Evolutionary conservation across 2,329 filamentous ascomycete genomes (phyloP).

Genomic region (Penicillium sp.): DNA sequence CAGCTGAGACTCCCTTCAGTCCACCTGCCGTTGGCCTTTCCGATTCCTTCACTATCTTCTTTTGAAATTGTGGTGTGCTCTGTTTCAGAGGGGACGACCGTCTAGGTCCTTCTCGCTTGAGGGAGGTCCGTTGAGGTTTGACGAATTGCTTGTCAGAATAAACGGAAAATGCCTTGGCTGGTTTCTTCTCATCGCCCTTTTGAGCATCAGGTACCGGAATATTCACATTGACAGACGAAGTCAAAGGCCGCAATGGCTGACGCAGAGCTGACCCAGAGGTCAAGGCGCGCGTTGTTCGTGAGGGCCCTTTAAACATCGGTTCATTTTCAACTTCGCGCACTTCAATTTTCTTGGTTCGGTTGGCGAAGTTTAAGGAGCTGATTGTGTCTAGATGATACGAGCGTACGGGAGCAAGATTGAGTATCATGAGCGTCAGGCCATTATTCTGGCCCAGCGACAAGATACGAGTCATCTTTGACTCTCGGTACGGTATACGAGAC

Average conservation of each 20-base stretch:
- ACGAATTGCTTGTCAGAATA: constrained; percentile 65
- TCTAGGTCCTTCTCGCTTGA: constrained; percentile 42
- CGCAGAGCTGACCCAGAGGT: constrained; percentile 50
- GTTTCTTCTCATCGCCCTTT: constrained; percentile 61
- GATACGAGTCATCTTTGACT: constrained; percentile 97
- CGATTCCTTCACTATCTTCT: constrained; percentile 34
- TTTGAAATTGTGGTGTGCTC: constrained; percentile 46
- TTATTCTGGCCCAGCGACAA: constrained; percentile 90
- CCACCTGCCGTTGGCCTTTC: constrained; percentile 26
- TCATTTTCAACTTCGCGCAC: constrained; percentile 95
- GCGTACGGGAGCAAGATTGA: constrained; percentile 86
- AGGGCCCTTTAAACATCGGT: constrained; percentile 75
- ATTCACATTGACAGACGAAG: constrained; percentile 70
- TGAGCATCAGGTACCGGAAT: constrained; percentile 52
- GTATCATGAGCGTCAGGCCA: constrained; percentile 91
- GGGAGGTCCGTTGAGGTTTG: constrained; percentile 42
- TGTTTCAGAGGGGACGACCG: constrained; percentile 40
- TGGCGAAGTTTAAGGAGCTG: constrained; percentile 91
- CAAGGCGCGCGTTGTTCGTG: constrained; percentile 45
- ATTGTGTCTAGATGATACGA: constrained; percentile 92
- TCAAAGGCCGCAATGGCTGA: constrained; percentile 74
- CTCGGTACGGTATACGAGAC: constrained; percentile 79
- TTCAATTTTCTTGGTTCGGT: constrained; percentile 92
- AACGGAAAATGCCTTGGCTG: constrained; percentile 79
- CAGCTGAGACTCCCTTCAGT: constrained; percentile 59